Percentiles rank a stretch among this genome's conserved stretches.
Conservation (phyloP, 2,329 filamentous ascomycete species). For the Aspergillus nomiae region DNA sequence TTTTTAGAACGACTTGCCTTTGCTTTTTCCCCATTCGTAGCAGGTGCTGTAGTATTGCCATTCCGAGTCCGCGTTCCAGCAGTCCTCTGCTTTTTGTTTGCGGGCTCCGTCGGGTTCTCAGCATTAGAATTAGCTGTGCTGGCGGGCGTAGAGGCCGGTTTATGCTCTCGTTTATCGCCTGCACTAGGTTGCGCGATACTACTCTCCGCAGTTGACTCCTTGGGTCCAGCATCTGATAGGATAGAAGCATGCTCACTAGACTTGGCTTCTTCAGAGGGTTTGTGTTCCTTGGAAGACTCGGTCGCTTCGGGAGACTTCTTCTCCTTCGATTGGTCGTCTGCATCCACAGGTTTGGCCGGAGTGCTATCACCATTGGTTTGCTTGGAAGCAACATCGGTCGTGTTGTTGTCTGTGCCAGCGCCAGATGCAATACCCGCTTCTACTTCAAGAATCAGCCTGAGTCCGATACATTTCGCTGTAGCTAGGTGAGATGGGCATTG, state of each 20-base stretch:
- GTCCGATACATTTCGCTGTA: neutral
- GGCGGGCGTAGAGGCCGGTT: slow-evolving; percentile 10
- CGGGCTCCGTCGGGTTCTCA: slow-evolving; percentile 24
- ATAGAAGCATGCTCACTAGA: slow-evolving; percentile 8
- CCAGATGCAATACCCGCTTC: slow-evolving; percentile 12
- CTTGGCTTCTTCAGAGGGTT: slow-evolving; percentile 14
- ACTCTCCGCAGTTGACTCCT: slow-evolving; percentile 8
- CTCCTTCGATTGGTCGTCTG: slow-evolving; percentile 6
- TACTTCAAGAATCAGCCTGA: slow-evolving; percentile 4
- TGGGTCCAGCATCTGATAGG: neutral
- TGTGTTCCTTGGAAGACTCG: slow-evolving; percentile 11
- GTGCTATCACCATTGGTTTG: slow-evolving; percentile 11
- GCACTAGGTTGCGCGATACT: slow-evolving; percentile 14
- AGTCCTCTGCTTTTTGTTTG: slow-evolving; percentile 40
- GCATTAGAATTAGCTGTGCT: slow-evolving; percentile 13
- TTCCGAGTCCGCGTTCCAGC: slow-evolving; percentile 14
- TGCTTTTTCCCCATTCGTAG: slow-evolving; percentile 30
- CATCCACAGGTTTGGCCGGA: slow-evolving; percentile 4
- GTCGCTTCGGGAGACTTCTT: slow-evolving; percentile 13
- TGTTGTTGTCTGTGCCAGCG: slow-evolving; percentile 6
- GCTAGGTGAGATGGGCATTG: neutral
- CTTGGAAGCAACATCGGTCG: slow-evolving; percentile 4
- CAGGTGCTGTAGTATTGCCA: slow-evolving; percentile 7
- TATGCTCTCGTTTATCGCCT: slow-evolving; percentile 30
- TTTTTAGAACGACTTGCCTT: slow-evolving; percentile 36